These are phyloP conservation scores for Carnegiea gigantea DNA, from an alignment of 179 eudicot genomes.

Conservation along the genomic window DNA sequence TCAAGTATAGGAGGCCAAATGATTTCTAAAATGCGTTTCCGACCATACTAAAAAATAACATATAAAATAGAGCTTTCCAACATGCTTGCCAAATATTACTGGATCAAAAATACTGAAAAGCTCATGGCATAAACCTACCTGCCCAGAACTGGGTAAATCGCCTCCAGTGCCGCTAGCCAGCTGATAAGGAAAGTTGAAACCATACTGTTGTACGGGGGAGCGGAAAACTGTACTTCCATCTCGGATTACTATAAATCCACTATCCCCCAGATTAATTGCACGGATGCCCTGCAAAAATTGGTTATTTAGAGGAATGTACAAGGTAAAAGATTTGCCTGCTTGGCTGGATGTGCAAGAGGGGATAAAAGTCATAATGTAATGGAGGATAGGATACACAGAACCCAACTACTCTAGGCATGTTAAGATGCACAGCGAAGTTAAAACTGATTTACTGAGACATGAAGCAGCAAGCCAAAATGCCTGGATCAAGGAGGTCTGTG, in stretches of 20 bases:
- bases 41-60: background rate
- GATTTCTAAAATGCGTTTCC: background rate
- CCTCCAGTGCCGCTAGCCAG: slow-evolving; percentile 32
- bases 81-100: background rate
- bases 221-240: slow-evolving; percentile 45
- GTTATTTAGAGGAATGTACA: slow-evolving; percentile 7
- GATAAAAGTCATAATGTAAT: background rate
- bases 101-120: slow-evolving; percentile 2
- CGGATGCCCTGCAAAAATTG: slow-evolving; percentile 37
- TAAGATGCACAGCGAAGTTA: background rate
- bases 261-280: slow-evolving; percentile 47
- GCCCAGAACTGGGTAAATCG: slow-evolving; percentile 47
- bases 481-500: background rate
- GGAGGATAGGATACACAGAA: background rate
- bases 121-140: slow-evolving; percentile 27
- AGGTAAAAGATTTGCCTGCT: background rate
- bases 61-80: background rate
- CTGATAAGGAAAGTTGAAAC: slow-evolving; percentile 46
- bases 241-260: slow-evolving; percentile 42
- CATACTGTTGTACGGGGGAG: slow-evolving; percentile 39
- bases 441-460: background rate
- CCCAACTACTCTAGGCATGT: background rate
- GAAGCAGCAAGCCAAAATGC: background rate
- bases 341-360: background rate
- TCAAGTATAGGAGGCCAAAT: background rate